These are phyloP conservation scores for Botryosphaeria dothidea DNA, from an alignment of 2,329 filamentous ascomycete genomes.

Conservation along the genomic window DNA sequence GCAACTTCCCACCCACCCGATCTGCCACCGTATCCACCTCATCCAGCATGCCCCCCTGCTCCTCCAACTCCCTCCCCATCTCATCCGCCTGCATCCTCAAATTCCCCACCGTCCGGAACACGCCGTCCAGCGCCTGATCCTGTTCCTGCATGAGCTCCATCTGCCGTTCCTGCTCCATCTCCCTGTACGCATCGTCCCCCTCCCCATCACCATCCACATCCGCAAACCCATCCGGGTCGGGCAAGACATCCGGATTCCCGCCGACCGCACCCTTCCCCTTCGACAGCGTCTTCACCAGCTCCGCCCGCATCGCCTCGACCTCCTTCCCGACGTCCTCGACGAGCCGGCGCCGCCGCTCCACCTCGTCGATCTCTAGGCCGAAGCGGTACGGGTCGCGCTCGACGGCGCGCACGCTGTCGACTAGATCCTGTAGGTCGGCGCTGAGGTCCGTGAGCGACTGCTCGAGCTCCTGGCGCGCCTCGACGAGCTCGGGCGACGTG, in stretches of 20 bases:
- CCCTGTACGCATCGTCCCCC: slow-evolving; percentile 29
- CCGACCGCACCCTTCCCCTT: slow-evolving; percentile 36
- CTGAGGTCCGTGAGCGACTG: slow-evolving; percentile 71
- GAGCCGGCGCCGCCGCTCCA: slow-evolving; percentile 74
- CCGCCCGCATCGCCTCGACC: slow-evolving; percentile 83
- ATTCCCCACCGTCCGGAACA: slow-evolving; percentile 91
- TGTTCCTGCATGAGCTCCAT: slow-evolving; percentile 91
- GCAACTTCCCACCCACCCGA: slow-evolving; percentile 80
- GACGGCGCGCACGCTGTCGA: slow-evolving; percentile 82
- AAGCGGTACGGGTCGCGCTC: slow-evolving; percentile 86
- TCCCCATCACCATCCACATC: slow-evolving; percentile 24
- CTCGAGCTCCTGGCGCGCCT: slow-evolving; percentile 73
- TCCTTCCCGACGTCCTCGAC: slow-evolving; percentile 89
- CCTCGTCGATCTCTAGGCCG: slow-evolving; percentile 80
- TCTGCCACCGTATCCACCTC: slow-evolving; percentile 83
- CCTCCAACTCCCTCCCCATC: slow-evolving; percentile 95
- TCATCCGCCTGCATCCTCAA: slow-evolving; percentile 86
- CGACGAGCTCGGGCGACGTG: slow-evolving; percentile 68
- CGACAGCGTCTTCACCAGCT: slow-evolving; percentile 61
- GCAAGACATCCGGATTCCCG: slow-evolving; percentile 35
- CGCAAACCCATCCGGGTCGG: slow-evolving; percentile 39
- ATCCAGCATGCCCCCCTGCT: slow-evolving; percentile 87
- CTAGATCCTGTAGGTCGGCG: slow-evolving; percentile 85
- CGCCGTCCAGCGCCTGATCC: slow-evolving; percentile 87
- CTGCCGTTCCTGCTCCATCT: slow-evolving; percentile 79